Percentiles rank a stretch among this genome's conserved stretches.
These are phyloP conservation scores for Cystobasidium tubakii DNA, from an alignment of 768 basidiomycete genomes.

Conservation along the genomic window DNA sequence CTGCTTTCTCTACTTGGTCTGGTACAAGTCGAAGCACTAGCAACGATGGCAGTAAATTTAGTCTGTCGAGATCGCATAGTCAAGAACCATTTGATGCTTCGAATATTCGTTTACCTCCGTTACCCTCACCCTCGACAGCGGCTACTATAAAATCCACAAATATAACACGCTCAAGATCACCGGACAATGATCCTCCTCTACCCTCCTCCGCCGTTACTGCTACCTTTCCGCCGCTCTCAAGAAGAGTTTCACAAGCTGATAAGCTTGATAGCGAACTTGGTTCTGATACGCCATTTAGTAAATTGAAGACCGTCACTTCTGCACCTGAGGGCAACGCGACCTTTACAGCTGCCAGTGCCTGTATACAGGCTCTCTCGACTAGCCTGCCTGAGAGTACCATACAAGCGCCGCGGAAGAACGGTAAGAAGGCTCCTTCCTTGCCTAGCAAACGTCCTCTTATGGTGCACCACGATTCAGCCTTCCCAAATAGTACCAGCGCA, in stretches of 20 bases:
- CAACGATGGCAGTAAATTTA: not conserved
- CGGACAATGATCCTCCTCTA: not conserved
- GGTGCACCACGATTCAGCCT: not conserved
- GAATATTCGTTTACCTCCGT: not conserved
- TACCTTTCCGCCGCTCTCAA: not conserved
- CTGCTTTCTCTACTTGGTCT: constrained; percentile 2
- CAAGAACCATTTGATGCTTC: constrained; percentile 15
- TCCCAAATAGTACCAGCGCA: not conserved
- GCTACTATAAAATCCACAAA: constrained; percentile 6
- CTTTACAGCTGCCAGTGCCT: not conserved
- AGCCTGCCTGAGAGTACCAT: constrained; percentile 1
- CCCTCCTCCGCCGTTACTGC: not conserved
- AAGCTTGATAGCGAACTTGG: not conserved
- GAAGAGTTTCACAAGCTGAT: not conserved
- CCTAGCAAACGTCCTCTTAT: constrained; percentile 12
- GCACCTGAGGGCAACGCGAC: not conserved
- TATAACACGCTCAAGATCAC: constrained; percentile 10
- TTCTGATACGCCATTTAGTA: not conserved
- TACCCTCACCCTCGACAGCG: not conserved
- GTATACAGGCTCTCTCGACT: not conserved
- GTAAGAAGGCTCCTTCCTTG: not conserved
- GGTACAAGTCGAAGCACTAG: not conserved
- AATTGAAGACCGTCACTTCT: constrained; percentile 1
- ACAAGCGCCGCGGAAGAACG: not conserved
- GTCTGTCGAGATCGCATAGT: not conserved